These are phyloP conservation scores for Pyrenopolyporus hunteri DNA, from an alignment of 495 filamentous ascomycete species.

Conservation along the genomic window DNA sequence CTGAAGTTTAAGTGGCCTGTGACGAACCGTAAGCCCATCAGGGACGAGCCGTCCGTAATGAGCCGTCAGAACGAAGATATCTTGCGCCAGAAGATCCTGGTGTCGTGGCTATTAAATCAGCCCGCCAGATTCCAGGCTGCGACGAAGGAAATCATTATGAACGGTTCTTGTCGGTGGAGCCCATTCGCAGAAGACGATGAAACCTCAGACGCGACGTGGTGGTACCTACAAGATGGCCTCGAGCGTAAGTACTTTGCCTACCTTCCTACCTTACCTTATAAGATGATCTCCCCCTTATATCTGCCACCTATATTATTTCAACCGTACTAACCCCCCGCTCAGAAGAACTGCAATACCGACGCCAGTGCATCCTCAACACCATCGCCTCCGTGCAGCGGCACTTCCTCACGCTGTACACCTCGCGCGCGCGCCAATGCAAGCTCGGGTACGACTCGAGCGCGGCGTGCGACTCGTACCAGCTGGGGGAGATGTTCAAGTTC, in stretches of 20 bases:
- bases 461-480: constrained; percentile 83
- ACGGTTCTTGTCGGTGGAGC: constrained; percentile 70
- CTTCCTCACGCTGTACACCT: constrained; percentile 72
- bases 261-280: background rate
- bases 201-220: constrained; percentile 62
- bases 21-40: constrained; percentile 45
- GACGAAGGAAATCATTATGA: constrained; percentile 66
- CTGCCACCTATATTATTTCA: no score
- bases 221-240: constrained; percentile 71
- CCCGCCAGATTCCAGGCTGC: constrained; percentile 56
- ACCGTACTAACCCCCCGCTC: constrained; percentile 11
- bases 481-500: constrained; percentile 86
- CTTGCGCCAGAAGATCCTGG: constrained; percentile 67
- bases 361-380: constrained; percentile 73
- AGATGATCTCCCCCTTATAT: background rate
- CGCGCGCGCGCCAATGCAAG: constrained; percentile 69
- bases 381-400: constrained; percentile 76
- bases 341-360: constrained; percentile 77
- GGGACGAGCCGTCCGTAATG: constrained; percentile 47
- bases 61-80: constrained; percentile 56
- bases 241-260: constrained; percentile 62
- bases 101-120: constrained; percentile 64
- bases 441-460: constrained; percentile 75
- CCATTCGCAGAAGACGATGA: constrained; percentile 48
- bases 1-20: constrained; percentile 55